These are phyloP conservation scores for Malassezia arunalokei DNA, from an alignment of 1,284 basidiomycete genomes.

Conservation along the genomic window DNA sequence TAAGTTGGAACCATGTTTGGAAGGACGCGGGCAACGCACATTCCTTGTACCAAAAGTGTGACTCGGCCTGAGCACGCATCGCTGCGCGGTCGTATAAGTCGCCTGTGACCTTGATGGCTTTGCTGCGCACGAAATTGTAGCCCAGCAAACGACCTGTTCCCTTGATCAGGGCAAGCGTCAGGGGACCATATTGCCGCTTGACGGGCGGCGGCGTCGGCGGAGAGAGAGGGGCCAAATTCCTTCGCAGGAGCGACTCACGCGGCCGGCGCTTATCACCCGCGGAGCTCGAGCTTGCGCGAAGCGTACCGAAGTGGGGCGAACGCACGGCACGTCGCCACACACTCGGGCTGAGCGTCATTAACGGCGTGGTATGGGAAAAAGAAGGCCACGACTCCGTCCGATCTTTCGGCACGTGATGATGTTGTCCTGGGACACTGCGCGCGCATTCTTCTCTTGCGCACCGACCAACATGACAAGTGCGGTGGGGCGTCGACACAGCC, in stretches of 20 bases:
- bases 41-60: slow-evolving; percentile 49
- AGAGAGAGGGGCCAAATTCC: slow-evolving; percentile 28
- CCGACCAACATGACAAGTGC: not conserved
- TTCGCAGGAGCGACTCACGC: slow-evolving; percentile 15
- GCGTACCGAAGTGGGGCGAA: not conserved
- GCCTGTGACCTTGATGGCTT: slow-evolving; percentile 51
- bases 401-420: not conserved
- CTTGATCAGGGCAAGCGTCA: slow-evolving; percentile 35
- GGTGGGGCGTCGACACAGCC: slow-evolving; percentile 17
- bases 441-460: not conserved
- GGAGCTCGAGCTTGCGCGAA: slow-evolving; percentile 2
- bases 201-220: slow-evolving; percentile 25
- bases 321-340: not conserved
- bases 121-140: slow-evolving; percentile 50
- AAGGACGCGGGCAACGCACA: slow-evolving; percentile 83
- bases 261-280: slow-evolving; percentile 9
- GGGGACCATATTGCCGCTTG: slow-evolving; percentile 21
- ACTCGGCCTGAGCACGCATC: slow-evolving; percentile 46
- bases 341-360: not conserved
- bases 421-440: not conserved
- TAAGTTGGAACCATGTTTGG: slow-evolving; percentile 93
- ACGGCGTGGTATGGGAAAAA: not conserved
- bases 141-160: slow-evolving; percentile 50
- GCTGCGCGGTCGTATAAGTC: slow-evolving; percentile 52
- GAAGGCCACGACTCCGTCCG: too few relatives aligned